Evolutionary conservation across 2,329 filamentous ascomycete genomes (phyloP), one percentile per base, ranked within the genome.

Genomic region (Scedosporium minutisporum): DNA sequence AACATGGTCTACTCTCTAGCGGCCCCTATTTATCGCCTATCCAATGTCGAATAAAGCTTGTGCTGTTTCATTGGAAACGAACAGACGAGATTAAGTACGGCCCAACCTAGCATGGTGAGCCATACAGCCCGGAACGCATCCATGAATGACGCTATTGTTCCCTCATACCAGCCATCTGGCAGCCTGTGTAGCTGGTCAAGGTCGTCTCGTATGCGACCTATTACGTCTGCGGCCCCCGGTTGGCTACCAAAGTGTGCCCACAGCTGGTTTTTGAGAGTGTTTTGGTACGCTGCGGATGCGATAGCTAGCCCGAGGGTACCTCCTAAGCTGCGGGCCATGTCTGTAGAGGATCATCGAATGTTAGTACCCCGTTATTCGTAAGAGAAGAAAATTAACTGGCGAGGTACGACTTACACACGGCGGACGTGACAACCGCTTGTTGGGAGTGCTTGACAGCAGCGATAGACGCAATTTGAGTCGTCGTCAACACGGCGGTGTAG

Each of bases 381-480:
- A 64, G 10, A 65, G 65, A 5, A 66, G 64, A 38, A 72, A 10
- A 38, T 9, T 38, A 12, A 38, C 33, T 3, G 33, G 33, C 10
- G 6, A 38, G 33, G 10, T 14, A 10, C 33, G 12, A 38, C 76
- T 69, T 69, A 78, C 76, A 96, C 0, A 88, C 92, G 0, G 90
- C 89, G 1, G 89, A 91, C 0, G 92, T 96, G 68, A 96, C 86
- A 60, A 96, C 90, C 3, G 93, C 92, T 73, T 96, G 92, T 66
- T 93, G 85, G 12, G 88, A 81, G 72, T 96, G 91, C 44, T 90
- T 87, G 6, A 96, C 91, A 0, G 91, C 86, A 0, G 89, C 86
- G 60, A 96, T 91, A 66, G 93, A 87, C 0, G 90, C 89, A 6
- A 96, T 81, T 16, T 96, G 79, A 0, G 90, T 95, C 10, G 89